phyloP scores from a whole-genome alignment of 2,329 filamentous ascomycete genomes.

The Epichloe elymi region DNA sequence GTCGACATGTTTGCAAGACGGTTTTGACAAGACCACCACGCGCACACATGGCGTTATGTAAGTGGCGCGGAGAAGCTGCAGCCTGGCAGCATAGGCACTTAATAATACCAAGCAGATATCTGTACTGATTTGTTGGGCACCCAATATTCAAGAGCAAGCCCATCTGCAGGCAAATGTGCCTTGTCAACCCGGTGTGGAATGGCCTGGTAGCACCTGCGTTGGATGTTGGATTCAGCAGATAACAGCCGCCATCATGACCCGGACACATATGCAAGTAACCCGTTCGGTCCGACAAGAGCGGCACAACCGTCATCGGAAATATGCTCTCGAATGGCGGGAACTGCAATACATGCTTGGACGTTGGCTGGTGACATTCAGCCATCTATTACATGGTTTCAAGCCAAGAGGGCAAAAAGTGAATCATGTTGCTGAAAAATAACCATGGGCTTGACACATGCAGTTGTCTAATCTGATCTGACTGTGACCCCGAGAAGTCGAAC shows the following conservation, averaged over 20 bases:
- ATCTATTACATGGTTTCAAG: background rate
- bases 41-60: background rate
- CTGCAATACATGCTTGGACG: background rate
- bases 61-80: background rate
- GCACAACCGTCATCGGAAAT: background rate
- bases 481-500: background rate
- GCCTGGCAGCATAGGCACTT: background rate
- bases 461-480: background rate
- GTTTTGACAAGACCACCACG: background rate
- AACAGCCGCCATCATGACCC: background rate
- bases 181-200: background rate
- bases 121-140: background rate
- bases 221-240: background rate
- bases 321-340: background rate
- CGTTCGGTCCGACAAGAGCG: constrained; percentile 1
- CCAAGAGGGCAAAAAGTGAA: background rate
- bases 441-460: background rate
- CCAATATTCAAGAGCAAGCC: background rate
- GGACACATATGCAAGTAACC: background rate
- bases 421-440: background rate
- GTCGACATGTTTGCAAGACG: background rate
- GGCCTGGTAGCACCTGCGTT: background rate
- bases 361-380: background rate
- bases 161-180: background rate
- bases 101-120: background rate